Percentiles rank a stretch among this genome's conserved stretches.
These are phyloP conservation scores for Phaeoacremonium minimum DNA, from an alignment of 2,329 filamentous ascomycete species.

Conservation along the genomic window DNA sequence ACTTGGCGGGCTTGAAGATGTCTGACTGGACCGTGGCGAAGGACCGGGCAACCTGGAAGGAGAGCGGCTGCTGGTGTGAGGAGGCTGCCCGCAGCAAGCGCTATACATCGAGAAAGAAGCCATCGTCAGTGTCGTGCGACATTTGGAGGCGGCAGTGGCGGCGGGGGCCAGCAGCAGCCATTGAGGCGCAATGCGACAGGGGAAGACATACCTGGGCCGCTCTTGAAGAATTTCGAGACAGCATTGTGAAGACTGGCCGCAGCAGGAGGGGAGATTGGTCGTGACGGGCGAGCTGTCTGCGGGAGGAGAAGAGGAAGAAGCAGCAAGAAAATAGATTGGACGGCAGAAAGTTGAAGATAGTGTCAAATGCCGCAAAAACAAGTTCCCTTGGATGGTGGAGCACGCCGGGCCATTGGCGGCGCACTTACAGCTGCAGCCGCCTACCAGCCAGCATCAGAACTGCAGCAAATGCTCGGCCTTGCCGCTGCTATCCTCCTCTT, in stretches of 20 bases:
- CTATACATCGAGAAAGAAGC: slow-evolving; percentile 27
- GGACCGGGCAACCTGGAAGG: slow-evolving; percentile 39
- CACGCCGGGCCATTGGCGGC: no score
- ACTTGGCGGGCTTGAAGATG: slow-evolving; percentile 99
- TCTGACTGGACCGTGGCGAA: slow-evolving; percentile 87
- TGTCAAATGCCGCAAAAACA: not conserved
- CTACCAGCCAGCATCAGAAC: no score
- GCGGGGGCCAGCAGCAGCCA: slow-evolving; percentile 11
- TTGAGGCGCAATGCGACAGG: no score
- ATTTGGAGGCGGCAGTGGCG: not conserved
- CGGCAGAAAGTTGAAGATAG: not conserved
- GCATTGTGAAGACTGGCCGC: slow-evolving; percentile 29
- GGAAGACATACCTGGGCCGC: slow-evolving; percentile 60
- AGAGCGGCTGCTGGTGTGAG: slow-evolving; percentile 36
- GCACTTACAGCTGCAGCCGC: no score
- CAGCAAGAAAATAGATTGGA: not conserved
- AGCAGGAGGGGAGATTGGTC: slow-evolving; percentile 5
- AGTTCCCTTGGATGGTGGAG: no score
- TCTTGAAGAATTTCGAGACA: slow-evolving; percentile 53
- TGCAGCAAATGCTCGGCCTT: no score
- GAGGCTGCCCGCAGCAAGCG: slow-evolving; percentile 46
- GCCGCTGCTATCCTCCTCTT: no score
- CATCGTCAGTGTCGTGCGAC: slow-evolving; percentile 5
- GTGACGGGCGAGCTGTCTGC: not conserved
- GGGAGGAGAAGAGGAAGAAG: not conserved